A percentile compares a stretch with the other conserved stretches of the same genome.
Evolutionary conservation across 345 rosid genomes (phyloP).

Genomic region (Cardamine resedifolia): DNA sequence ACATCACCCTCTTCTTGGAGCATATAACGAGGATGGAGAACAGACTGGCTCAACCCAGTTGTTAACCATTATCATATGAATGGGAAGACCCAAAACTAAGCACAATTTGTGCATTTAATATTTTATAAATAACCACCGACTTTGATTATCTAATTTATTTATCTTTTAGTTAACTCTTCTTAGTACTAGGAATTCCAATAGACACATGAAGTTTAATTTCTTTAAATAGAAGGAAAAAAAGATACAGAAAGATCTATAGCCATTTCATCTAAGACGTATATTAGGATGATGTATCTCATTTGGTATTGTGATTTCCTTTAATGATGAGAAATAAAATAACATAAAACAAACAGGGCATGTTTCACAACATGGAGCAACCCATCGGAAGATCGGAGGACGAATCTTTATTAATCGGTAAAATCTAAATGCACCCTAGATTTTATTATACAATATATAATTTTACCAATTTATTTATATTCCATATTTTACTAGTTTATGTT

Average conservation of each 20-base stretch:
- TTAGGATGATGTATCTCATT: conserved; percentile 6
- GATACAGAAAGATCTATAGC: neutral
- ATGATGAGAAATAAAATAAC: neutral
- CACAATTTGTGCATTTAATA: conserved; percentile 4
- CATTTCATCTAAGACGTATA: neutral
- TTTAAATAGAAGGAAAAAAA: neutral
- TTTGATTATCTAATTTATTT: neutral
- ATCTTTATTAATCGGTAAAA: neutral
- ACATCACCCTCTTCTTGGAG: conserved; percentile 1
- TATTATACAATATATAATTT: neutral
- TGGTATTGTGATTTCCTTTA: neutral
- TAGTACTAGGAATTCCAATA: neutral
- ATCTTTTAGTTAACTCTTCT: neutral
- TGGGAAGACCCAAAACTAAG: neutral
- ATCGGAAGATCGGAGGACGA: neutral
- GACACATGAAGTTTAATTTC: conserved; percentile 1
- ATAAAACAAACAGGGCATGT: neutral
- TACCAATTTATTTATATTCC: neutral
- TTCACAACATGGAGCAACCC: neutral
- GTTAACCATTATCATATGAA: neutral
- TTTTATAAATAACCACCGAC: conserved; percentile 18
- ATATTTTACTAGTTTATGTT: neutral
- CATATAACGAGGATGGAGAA: neutral
- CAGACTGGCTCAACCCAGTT: neutral
- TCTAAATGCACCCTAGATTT: neutral